These are phyloP conservation scores for Pestalotiopsis sp. DNA, from an alignment of 2,329 filamentous ascomycete genomes.

Conservation along the genomic window DNA sequence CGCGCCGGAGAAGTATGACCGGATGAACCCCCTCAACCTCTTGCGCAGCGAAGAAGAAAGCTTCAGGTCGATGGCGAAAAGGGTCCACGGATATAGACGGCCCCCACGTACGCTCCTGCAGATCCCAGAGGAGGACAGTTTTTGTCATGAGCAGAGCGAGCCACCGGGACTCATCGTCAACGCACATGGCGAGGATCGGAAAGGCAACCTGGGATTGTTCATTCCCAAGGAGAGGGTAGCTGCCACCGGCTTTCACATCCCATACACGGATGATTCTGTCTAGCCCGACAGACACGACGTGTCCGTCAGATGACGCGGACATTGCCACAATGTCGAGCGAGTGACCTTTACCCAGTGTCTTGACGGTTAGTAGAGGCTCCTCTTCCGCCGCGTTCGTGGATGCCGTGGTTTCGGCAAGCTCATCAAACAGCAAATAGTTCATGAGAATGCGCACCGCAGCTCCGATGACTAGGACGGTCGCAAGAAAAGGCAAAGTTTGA, in stretches of 20 bases:
- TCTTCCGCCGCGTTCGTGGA: constrained; percentile 47
- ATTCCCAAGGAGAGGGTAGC: constrained; percentile 42
- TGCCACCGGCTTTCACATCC: constrained; percentile 54
- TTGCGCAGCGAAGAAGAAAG: constrained; percentile 64
- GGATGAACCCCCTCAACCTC: constrained; percentile 40
- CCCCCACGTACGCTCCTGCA: constrained; percentile 59
- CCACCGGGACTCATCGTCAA: constrained; percentile 67
- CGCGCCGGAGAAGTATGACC: constrained; percentile 64
- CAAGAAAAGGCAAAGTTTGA: constrained; percentile 60
- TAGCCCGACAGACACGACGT: constrained; percentile 70
- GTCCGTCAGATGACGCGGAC: constrained; percentile 62
- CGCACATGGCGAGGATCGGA: constrained; percentile 63
- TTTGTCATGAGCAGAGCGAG: constrained; percentile 66
- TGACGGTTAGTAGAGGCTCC: constrained; percentile 58
- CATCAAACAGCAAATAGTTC: constrained; percentile 74
- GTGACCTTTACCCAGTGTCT: constrained; percentile 65
- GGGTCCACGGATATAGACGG: constrained; percentile 57
- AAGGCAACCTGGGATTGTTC: constrained; percentile 52
- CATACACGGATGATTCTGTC: constrained; percentile 71
- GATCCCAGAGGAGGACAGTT: constrained; percentile 65
- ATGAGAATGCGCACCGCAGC: constrained; percentile 71
- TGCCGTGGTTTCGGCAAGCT: constrained; percentile 49
- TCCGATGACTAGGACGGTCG: constrained; percentile 64
- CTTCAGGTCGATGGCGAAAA: constrained; percentile 59
- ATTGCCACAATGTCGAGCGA: constrained; percentile 70